Evolutionary conservation across 2,329 filamentous ascomycete species (phyloP), one percentile per base, ranked within the genome.

Genomic region (Aspergillus texensis): DNA sequence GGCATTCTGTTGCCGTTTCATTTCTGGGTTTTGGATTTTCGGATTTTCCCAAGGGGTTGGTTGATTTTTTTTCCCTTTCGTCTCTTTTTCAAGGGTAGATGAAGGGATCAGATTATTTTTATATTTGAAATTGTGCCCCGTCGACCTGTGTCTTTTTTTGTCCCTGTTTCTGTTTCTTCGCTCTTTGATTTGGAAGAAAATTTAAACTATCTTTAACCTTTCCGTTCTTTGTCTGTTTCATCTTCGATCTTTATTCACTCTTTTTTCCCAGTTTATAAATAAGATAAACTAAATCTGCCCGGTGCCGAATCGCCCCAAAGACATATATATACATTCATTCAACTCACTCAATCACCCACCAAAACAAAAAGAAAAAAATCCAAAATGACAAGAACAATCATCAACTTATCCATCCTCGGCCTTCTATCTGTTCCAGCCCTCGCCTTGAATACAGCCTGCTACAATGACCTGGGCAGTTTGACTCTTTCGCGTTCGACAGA

Each of bases 1-100:
- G 58, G 55, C 66, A 68, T 67, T 61, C 62, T 57, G 63, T 54
- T 64, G 53, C 59, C 60, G 67, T 68, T 69, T 69, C 62, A 65
- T 41, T 57, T 50, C 63, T 54, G 64, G 63, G 61, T 63, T 63
- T 61, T 59, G 53, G 48, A 48, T 34, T 46, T 46, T 19, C 32
- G 52, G 39, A 3, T 14, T 46, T 24, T 32, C 48, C 60, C 64
- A 66, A 67, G 62, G 63, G 65, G 63, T 28, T 52, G 24, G 21
- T 50, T 50, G 3, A 8, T 26, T 6, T 46, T 46, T 46, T 26
- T 26, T 46, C 12, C 4, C 9, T n/a, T 11, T 45, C 10, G 10
- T 45, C 10, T 45, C 24, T 3, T 6, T n/a, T 43, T 19, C 19
- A n/a, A 10, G n/a, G 34, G 39, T 46, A 6, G 24, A 26, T 28